phyloP scores from a whole-genome alignment of 331 rosid species.

The Dryas integrifolia region DNA sequence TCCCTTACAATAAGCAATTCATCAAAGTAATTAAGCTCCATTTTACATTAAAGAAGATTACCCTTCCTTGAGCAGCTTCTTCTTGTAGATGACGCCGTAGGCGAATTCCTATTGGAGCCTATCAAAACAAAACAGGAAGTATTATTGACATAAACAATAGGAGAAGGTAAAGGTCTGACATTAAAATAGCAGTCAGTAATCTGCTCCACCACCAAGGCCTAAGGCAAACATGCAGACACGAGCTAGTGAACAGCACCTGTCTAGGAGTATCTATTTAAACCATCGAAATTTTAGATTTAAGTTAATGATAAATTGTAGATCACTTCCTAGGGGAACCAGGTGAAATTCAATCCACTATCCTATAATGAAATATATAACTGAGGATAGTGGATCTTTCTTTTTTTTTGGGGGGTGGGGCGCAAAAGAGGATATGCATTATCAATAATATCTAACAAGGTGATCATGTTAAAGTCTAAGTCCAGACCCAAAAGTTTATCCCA shows the following conservation, averaged over 20 bases:
- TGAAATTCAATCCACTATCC: constrained; percentile 16
- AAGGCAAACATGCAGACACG: constrained; percentile 10
- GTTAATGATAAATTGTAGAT: not conserved
- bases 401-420: not conserved
- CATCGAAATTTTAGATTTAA: not conserved
- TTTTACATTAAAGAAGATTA: constrained; percentile 33
- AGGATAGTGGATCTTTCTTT: constrained; percentile 2
- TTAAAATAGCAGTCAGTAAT: not conserved
- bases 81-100: constrained; percentile 58
- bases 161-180: constrained; percentile 1
- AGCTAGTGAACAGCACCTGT: not conserved
- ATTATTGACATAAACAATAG: constrained; percentile 14
- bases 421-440: not conserved
- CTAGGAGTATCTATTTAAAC: not conserved
- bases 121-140: constrained; percentile 29
- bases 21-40: constrained; percentile 2
- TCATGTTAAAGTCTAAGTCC: constrained; percentile 5
- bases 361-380: constrained; percentile 3
- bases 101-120: constrained; percentile 80
- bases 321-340: not conserved
- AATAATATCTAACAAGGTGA: constrained; percentile 17
- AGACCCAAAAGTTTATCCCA: not conserved
- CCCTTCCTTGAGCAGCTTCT: constrained; percentile 70
- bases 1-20: constrained; percentile 15
- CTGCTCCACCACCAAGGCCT: constrained; percentile 7